Evolutionary conservation across 192 early-diverging fungal species (phyloP).

Genomic region (Cladochytrium replicatum): DNA sequence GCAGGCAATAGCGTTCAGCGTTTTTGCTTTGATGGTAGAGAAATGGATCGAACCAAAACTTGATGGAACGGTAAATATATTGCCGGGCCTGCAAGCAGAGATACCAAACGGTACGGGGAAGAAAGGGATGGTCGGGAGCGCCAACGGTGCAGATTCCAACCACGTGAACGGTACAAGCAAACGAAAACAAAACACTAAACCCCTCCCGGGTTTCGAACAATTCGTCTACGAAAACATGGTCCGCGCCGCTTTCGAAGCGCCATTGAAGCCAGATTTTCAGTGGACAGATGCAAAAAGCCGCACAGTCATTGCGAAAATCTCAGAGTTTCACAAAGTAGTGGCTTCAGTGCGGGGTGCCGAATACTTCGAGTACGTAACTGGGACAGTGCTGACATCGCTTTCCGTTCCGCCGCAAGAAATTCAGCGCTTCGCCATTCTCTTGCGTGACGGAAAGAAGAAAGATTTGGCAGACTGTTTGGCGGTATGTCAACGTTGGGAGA

Average conservation of each 20-base stretch:
- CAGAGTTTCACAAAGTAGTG: conserved; percentile 35
- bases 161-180: conserved; percentile 1
- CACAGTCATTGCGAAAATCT: conserved; percentile 48
- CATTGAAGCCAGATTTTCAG: conserved; percentile 62
- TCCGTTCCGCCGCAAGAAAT: no score
- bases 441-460: no score
- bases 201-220: conserved; percentile 54
- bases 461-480: no score
- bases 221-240: conserved; percentile 70
- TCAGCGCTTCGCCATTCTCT: no score
- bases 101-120: background rate
- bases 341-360: conserved; percentile 19
- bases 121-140: background rate
- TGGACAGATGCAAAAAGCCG: conserved; percentile 63
- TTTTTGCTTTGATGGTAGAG: conserved; percentile 56
- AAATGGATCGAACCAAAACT: conserved; percentile 35
- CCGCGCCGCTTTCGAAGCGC: conserved; percentile 69
- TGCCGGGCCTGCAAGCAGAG: background rate
- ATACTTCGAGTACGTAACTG: conserved; percentile 15
- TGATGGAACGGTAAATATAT: conserved; percentile 4
- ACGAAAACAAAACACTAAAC: background rate
- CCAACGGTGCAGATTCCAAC: conserved; percentile 1
- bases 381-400: no score
- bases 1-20: conserved; percentile 58
- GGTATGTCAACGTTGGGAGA: no score